phyloP scores from a whole-genome alignment of 352 stramenopile genomes.

The Saprolegnia parasitica region DNA sequence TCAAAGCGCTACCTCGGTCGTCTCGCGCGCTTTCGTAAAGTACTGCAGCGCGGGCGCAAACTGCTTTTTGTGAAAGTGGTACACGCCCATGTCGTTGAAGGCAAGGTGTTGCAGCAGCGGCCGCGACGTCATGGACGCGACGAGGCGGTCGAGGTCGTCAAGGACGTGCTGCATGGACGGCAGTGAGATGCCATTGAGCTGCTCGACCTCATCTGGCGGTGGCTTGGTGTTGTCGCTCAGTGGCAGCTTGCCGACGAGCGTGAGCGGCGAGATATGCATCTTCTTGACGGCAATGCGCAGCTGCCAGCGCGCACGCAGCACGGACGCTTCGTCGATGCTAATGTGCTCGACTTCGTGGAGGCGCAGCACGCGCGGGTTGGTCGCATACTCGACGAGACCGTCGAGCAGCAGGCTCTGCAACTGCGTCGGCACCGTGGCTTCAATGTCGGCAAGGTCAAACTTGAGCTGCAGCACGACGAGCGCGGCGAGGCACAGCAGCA shows the following conservation, averaged over 20 bases:
- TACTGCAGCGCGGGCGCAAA: not conserved
- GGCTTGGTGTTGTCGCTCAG: slow-evolving; percentile 28
- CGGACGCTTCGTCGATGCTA: slow-evolving; percentile 42
- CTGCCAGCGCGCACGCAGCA: slow-evolving; percentile 75
- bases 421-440: slow-evolving; percentile 57
- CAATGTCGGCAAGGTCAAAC: slow-evolving; percentile 49
- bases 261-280: slow-evolving; percentile 19
- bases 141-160: not conserved
- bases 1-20: not conserved
- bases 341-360: slow-evolving; percentile 29
- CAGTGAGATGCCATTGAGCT: slow-evolving; percentile 19
- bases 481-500: slow-evolving; percentile 61
- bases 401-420: slow-evolving; percentile 79
- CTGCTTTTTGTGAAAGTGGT: slow-evolving; percentile 26
- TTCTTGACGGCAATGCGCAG: slow-evolving; percentile 38
- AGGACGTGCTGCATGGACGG: slow-evolving; percentile 6
- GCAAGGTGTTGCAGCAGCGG: not conserved
- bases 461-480: slow-evolving; percentile 75
- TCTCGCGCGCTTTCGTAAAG: not conserved
- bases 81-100: slow-evolving; percentile 20
- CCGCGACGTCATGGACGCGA: not conserved
- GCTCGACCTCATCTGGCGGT: slow-evolving; percentile 26
- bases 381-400: slow-evolving; percentile 68
- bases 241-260: slow-evolving; percentile 16
- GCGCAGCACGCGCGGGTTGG: slow-evolving; percentile 31